phyloP scores from a whole-genome alignment of 495 filamentous ascomycete species.

The Penicillium soppii region DNA sequence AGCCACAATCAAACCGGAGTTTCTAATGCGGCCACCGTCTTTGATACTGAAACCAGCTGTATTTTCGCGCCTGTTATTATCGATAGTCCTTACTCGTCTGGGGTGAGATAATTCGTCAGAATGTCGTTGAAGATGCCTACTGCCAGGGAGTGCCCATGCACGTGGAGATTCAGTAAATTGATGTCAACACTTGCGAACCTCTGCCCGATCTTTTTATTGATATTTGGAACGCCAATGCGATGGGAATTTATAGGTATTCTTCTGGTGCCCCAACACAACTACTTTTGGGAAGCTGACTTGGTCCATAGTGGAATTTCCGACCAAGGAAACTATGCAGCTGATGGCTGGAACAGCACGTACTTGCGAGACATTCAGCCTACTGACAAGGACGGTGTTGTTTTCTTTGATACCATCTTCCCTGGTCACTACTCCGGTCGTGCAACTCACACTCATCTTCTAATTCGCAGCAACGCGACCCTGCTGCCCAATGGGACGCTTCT shows the following conservation, averaged over 20 bases:
- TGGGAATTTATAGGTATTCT: constrained; percentile 43
- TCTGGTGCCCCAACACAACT: no score
- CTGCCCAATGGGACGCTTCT: no score
- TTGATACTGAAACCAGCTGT: no score
- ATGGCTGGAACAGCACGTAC: constrained; percentile 49
- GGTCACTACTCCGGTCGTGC: constrained; percentile 51
- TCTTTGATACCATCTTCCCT: constrained; percentile 52
- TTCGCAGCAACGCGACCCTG: no score
- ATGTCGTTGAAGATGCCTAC: constrained; percentile 42
- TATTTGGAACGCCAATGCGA: constrained; percentile 52
- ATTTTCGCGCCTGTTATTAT: constrained; percentile 13
- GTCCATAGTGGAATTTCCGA: no score
- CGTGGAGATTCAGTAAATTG: constrained; percentile 51
- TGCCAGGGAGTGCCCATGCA: constrained; percentile 47
- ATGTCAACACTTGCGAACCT: constrained; percentile 45
- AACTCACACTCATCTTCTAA: constrained; percentile 35
- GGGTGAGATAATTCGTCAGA: constrained; percentile 45
- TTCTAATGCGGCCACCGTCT: no score
- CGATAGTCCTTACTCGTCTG: constrained; percentile 13
- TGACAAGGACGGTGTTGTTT: constrained; percentile 46
- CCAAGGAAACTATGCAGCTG: no score
- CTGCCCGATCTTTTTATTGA: constrained; percentile 45
- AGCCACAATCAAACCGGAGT: no score
- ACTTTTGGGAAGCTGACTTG: no score
- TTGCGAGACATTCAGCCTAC: constrained; percentile 52